These are phyloP conservation scores for Termitomyces sp. DNA, from an alignment of 768 basidiomycete genomes.

Conservation along the genomic window DNA sequence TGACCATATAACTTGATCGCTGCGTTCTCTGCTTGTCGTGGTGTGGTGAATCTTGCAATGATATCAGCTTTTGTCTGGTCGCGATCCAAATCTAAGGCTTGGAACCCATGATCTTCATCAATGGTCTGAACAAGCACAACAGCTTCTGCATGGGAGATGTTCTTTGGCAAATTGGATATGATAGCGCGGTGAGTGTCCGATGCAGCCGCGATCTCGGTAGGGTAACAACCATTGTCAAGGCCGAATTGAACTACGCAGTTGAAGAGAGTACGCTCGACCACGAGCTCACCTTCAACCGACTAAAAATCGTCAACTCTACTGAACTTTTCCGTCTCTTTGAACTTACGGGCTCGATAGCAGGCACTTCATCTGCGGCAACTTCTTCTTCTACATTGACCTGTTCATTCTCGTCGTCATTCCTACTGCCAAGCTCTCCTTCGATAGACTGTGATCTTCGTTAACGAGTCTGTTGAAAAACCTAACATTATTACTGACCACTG, in stretches of 20 bases:
- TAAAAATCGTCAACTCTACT: not conserved
- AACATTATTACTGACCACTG: not conserved
- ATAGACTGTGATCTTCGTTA: not conserved
- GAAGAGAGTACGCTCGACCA: slow-evolving; percentile 17
- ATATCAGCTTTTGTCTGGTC: slow-evolving; percentile 14
- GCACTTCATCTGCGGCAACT: not conserved
- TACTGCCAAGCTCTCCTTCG: not conserved
- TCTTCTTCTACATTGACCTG: not conserved
- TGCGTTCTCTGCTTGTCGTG: slow-evolving; percentile 25
- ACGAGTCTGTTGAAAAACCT: not conserved
- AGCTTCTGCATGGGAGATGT: slow-evolving; percentile 23
- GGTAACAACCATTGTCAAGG: slow-evolving; percentile 21
- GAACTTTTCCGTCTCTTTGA: not conserved
- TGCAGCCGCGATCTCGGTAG: slow-evolving; percentile 25
- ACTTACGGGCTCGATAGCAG: not conserved
- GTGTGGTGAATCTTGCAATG: slow-evolving; percentile 23
- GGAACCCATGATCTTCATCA: slow-evolving; percentile 22
- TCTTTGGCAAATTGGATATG: slow-evolving; percentile 34
- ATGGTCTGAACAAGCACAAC: slow-evolving; percentile 22
- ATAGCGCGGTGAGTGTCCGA: slow-evolving; percentile 29
- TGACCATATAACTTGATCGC: slow-evolving; percentile 26
- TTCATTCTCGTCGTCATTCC: not conserved
- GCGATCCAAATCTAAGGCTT: slow-evolving; percentile 16
- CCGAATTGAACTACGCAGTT: slow-evolving; percentile 26
- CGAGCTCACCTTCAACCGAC: slow-evolving; percentile 1